Base-by-base conservation (phyloP, 257 asterid genomes). In the Nicotiana attenuata region DNA sequence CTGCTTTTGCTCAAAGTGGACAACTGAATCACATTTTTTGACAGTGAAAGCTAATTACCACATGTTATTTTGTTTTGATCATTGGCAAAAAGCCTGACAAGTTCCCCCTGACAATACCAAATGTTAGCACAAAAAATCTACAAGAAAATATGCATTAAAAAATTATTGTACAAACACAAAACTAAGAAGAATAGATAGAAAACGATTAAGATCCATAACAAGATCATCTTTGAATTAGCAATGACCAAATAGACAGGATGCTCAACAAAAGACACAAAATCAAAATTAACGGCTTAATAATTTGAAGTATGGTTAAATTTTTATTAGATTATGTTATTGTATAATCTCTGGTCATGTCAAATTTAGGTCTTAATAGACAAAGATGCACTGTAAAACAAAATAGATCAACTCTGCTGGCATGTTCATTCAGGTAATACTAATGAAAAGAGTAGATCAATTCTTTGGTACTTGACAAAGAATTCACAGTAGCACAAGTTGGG, bases 61-160 rank as follows among this genome's bases (percentile, higher is more conserved):
- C 99, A 94, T 71, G 98, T 91, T 89, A 94, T 96, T 84, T 93
- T 96, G 92, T 90, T 89, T 88, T 94, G 93, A 81, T 93, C 96
- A 85, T 96, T 94, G 87, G 99, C 99, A 85, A 93, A 96, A 81
- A 91, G 88, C 84, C 98, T 90, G 89, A 96, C 99, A 80, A 96
- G 85, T 31, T 93, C 93, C 77, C 99, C 99, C 99, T 96, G 94
- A 83, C 85, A 88, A 81, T 82, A 80, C 85, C 55, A 82, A 80
- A 81, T 29, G 65, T 83, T 61, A 79, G 77, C 69, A 53, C 75
- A 82, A 53, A 84, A 41, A 19, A 80, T 86, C 26, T 83, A 61
- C 78, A 66, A 80, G 71, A 80, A 1, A 78, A 81, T 50, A 81
- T 33, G 22, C 80, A 60, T 68, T 79, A 73, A 38, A 66, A 76